phyloP scores from a whole-genome alignment of 257 asterid species.

The Cruciata laevipes region DNA sequence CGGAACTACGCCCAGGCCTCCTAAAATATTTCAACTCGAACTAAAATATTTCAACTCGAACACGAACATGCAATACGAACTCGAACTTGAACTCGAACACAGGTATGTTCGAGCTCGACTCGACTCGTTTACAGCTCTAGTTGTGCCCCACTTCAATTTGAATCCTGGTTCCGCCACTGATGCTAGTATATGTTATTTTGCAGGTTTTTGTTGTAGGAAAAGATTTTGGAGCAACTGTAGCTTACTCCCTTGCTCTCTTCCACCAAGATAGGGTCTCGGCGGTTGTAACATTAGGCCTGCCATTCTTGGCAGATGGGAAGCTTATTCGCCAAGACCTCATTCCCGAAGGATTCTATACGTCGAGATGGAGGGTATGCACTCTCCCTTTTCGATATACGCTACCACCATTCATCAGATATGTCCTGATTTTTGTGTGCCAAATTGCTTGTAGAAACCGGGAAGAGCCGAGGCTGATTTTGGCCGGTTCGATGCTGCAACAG shows the following conservation, averaged over 20 bases:
- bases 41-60: too few species aligned
- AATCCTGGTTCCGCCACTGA: too few species aligned
- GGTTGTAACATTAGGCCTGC: neutral
- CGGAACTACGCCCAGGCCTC: too few species aligned
- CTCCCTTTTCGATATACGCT: neutral
- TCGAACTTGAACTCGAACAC: too few species aligned
- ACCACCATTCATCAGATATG: neutral
- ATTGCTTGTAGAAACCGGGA: conserved; percentile 38
- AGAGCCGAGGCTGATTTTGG: conserved; percentile 53
- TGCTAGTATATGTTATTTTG: neutral
- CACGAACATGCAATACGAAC: too few species aligned
- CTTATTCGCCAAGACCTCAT: neutral
- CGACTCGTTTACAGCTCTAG: too few species aligned
- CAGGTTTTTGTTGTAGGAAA: neutral
- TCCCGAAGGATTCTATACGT: neutral
- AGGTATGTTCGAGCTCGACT: too few species aligned
- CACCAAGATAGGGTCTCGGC: neutral
- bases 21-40: too few species aligned
- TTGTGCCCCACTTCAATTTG: too few species aligned
- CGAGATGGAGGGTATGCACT: neutral
- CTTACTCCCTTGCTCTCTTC: neutral
- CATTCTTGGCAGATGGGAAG: neutral
- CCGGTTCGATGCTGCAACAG: conserved; percentile 37
- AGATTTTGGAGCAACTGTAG: neutral
- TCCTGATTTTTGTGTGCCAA: neutral